Evolutionary conservation across 768 basidiomycete species (phyloP), one percentile per base, ranked within the genome.

Genomic region (Boletus vinaceobasis): DNA sequence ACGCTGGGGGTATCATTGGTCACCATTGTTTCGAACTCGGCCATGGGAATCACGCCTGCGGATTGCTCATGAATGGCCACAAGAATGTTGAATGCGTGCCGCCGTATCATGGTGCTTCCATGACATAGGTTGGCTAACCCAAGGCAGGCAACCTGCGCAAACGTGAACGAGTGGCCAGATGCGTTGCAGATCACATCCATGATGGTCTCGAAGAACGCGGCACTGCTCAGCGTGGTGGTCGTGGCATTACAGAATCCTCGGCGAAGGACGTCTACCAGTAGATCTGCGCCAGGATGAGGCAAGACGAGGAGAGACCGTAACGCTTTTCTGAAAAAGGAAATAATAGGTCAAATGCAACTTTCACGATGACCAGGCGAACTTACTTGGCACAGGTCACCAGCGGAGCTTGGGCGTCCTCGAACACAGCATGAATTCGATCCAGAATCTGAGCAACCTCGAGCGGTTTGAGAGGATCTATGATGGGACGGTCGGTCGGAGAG

Each of bases 101-200:
- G 79, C 11, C 94, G 85, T 44, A 87, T 83, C 19, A 76, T 72
- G 8, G 77, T 58, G 23, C 81, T 76, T 4, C 84, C 80, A 67
- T 95, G 88, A 32, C 89, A 87, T 10, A 98, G 79, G 71, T 97
- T 97, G 19, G 89, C 86, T 19, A 97, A 73, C 3, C 87, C 89
- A 14, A 96, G 76, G 62, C 86, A 92, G 23, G 82, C 79, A 14
- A 83, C 74, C 65, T 96, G 92, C 26, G 84, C 77, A 64, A 93
- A 89, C 5, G 80, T 79, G 67, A 88, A 90, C 45, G 77, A 75
- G 63, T 84, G 87, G 27, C 66, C 69, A 23, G 79, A 75, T 13
- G 63, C 64, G 21, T 76, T 78, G 65, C 81, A 79, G 23, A 93
- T 75, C 19, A 88, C 79, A 35, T 90, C 87, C 3, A 83, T 80